Evolutionary conservation across 2,329 filamentous ascomycete genomes (phyloP).

Genomic region (Seiridium unicorne): DNA sequence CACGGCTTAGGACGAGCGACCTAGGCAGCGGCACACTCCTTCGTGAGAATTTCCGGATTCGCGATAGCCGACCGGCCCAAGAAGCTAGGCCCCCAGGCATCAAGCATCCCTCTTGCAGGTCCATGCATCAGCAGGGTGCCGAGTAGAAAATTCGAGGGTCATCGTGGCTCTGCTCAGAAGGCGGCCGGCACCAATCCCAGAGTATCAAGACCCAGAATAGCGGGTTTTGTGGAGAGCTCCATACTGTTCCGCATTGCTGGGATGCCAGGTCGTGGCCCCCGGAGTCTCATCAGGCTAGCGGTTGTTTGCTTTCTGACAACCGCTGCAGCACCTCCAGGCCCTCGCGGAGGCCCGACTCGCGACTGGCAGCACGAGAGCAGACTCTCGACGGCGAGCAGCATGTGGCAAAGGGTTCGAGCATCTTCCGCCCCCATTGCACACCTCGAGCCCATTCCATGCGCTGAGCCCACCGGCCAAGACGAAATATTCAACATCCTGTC

Average conservation of each 20-base stretch:
- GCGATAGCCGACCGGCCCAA: too few species aligned
- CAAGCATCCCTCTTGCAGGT: too few species aligned
- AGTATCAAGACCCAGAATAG: too few species aligned
- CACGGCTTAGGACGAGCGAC: too few species aligned
- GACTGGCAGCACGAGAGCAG: too few species aligned
- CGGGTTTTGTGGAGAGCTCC: neutral
- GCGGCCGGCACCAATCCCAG: too few species aligned
- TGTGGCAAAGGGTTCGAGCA: neutral
- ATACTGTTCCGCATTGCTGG: neutral
- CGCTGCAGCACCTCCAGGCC: neutral
- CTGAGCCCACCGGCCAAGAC: neutral
- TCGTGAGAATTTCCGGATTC: too few species aligned
- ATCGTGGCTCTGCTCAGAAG: too few species aligned
- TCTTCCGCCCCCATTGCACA: neutral
- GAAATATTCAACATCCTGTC: neutral
- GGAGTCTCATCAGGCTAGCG: neutral
- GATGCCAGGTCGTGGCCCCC: neutral
- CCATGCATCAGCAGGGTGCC: too few species aligned
- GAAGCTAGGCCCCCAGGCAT: too few species aligned
- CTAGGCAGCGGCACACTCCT: too few species aligned
- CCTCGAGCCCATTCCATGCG: neutral
- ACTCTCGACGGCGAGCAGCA: neutral
- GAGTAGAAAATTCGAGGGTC: too few species aligned
- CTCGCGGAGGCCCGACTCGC: neutral
- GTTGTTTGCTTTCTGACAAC: slow-evolving; percentile 5